A percentile compares a stretch with the other conserved stretches of the same genome.
Conservation (phyloP, 768 basidiomycete genomes). For the Hydnum rufescens region DNA sequence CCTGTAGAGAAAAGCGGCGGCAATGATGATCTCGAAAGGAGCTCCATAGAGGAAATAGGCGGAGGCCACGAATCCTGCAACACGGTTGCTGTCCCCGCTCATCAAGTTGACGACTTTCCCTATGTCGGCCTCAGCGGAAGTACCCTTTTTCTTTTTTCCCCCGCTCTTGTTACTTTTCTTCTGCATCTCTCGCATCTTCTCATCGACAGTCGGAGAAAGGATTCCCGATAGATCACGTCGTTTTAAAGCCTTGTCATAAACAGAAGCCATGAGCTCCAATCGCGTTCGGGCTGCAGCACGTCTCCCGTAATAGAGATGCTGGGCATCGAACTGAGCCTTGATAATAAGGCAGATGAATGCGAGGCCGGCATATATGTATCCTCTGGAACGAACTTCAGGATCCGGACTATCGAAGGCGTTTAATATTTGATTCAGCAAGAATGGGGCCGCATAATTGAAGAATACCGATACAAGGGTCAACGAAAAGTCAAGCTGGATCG, state of each 20-base stretch:
- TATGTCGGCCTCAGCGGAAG: slow-evolving; percentile 52
- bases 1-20: slow-evolving; percentile 58
- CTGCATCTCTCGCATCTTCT: slow-evolving; percentile 2
- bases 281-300: slow-evolving; percentile 57
- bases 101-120: slow-evolving; percentile 85
- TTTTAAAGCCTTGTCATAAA: slow-evolving; percentile 75
- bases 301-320: slow-evolving; percentile 44
- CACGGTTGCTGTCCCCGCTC: slow-evolving; percentile 25
- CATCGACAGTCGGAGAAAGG: slow-evolving; percentile 16
- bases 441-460: slow-evolving; percentile 60
- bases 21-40: slow-evolving; percentile 62
- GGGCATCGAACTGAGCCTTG: slow-evolving; percentile 26
- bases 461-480: slow-evolving; percentile 49
- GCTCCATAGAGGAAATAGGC: slow-evolving; percentile 45
- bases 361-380: slow-evolving; percentile 62
- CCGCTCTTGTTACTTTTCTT: slow-evolving; percentile 8
- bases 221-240: slow-evolving; percentile 70
- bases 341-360: slow-evolving; percentile 41
- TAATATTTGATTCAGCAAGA: slow-evolving; percentile 51
- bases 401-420: slow-evolving; percentile 21
- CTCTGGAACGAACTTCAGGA: slow-evolving; percentile 31
- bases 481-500: slow-evolving; percentile 39
- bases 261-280: slow-evolving; percentile 61
- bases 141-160: slow-evolving; percentile 9
- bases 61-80: slow-evolving; percentile 34